These are phyloP conservation scores for Gnomoniopsis sp. DNA, from an alignment of 2,329 filamentous ascomycete genomes.

Conservation along the genomic window DNA sequence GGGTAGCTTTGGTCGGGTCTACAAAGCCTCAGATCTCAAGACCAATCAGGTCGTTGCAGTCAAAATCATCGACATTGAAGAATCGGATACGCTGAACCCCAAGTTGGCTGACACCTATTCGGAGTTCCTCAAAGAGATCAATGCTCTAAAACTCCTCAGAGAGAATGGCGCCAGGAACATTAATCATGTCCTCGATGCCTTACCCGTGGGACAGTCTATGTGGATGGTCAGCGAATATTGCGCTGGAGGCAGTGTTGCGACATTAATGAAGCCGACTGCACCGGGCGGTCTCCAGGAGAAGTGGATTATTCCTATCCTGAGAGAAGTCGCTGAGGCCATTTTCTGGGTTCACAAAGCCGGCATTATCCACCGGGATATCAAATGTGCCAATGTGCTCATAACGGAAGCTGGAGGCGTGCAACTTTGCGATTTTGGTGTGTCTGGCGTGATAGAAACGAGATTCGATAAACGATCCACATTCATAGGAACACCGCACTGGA, in stretches of 20 bases:
- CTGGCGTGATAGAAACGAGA: slow-evolving; percentile 72
- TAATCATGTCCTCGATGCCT: slow-evolving; percentile 76
- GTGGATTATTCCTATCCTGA: slow-evolving; percentile 65
- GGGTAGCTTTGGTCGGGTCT: slow-evolving; percentile 71
- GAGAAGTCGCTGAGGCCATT: slow-evolving; percentile 64
- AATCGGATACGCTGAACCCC: slow-evolving; percentile 65
- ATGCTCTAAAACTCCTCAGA: slow-evolving; percentile 67
- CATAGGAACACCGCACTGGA: slow-evolving; percentile 81
- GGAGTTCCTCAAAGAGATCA: slow-evolving; percentile 67
- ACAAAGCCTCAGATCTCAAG: slow-evolving; percentile 54
- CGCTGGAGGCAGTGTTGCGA: slow-evolving; percentile 78
- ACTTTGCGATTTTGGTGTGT: slow-evolving; percentile 81
- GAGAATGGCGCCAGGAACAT: slow-evolving; percentile 75
- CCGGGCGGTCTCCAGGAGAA: slow-evolving; percentile 66
- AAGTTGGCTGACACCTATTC: slow-evolving; percentile 64
- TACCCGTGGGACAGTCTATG: slow-evolving; percentile 73
- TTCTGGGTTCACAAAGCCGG: slow-evolving; percentile 66
- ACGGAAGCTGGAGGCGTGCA: slow-evolving; percentile 75
- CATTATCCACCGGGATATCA: slow-evolving; percentile 70
- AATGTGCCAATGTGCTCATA: slow-evolving; percentile 76
- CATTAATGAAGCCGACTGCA: slow-evolving; percentile 64
- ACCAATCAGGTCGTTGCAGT: slow-evolving; percentile 62
- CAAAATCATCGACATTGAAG: slow-evolving; percentile 83
- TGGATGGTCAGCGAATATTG: slow-evolving; percentile 90
- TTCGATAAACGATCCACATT: slow-evolving; percentile 76